These are phyloP conservation scores for Venturia asperata DNA, from an alignment of 2,329 filamentous ascomycete species.

Conservation along the genomic window DNA sequence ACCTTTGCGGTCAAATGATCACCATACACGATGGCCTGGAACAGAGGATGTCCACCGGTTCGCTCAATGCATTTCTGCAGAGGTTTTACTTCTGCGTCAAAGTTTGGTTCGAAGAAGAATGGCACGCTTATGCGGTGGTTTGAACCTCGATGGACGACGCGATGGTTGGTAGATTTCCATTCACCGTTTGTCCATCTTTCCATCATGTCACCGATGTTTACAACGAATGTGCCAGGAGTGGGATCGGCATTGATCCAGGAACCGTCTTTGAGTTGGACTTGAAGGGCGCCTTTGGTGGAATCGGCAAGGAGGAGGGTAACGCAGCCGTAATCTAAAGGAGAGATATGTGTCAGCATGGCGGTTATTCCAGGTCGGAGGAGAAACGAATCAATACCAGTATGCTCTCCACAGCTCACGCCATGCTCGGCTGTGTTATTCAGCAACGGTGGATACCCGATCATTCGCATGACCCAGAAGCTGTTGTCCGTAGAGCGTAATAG, in stretches of 20 bases:
- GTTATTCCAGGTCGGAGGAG: neutral
- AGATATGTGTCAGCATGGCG: neutral
- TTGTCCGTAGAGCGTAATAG: slow-evolving; percentile 30
- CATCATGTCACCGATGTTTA: slow-evolving; percentile 46
- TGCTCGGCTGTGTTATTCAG: slow-evolving; percentile 20
- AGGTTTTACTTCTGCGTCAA: slow-evolving; percentile 35
- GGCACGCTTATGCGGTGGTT: slow-evolving; percentile 39
- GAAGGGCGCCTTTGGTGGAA: slow-evolving; percentile 37
- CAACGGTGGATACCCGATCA: slow-evolving; percentile 34
- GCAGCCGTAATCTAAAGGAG: slow-evolving; percentile 39
- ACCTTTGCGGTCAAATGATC: slow-evolving; percentile 39
- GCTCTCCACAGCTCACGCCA: slow-evolving; percentile 35
- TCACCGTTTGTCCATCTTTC: slow-evolving; percentile 40
- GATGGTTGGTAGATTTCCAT: slow-evolving; percentile 39
- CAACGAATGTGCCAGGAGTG: slow-evolving; percentile 39
- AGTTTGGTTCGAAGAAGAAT: slow-evolving; percentile 45
- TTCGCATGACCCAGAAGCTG: slow-evolving; percentile 37
- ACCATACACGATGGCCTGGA: slow-evolving; percentile 34
- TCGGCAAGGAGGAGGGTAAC: slow-evolving; percentile 42
- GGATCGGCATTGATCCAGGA: slow-evolving; percentile 42
- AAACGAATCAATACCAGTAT: slow-evolving; percentile 20
- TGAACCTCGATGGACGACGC: slow-evolving; percentile 38
- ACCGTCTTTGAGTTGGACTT: slow-evolving; percentile 37
- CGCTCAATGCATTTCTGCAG: slow-evolving; percentile 32
- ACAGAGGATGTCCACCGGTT: slow-evolving; percentile 28